Conservation (phyloP, 208 protist species). For the Tritrichomonas musculus region DNA sequence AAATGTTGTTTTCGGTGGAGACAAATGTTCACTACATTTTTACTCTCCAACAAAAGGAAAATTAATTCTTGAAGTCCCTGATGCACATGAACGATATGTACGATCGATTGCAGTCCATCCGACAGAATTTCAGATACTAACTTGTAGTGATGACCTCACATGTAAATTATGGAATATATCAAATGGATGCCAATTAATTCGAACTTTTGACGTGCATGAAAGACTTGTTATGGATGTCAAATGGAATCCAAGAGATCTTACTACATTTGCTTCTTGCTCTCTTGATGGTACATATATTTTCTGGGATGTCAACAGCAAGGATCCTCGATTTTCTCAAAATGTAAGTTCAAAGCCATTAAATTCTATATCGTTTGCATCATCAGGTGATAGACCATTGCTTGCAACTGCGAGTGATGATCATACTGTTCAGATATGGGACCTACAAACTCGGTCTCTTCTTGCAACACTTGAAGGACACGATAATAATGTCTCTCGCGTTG, state of each 20-base stretch:
- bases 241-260: slow-evolving; percentile 94
- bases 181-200: slow-evolving; percentile 72
- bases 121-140: slow-evolving; percentile 79
- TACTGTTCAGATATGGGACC: slow-evolving; percentile 91
- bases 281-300: slow-evolving; percentile 87
- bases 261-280: slow-evolving; percentile 90
- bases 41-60: slow-evolving; percentile 98
- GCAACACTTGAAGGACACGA: slow-evolving; percentile 86
- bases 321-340: slow-evolving; percentile 88
- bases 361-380: slow-evolving; percentile 86
- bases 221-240: slow-evolving; percentile 92
- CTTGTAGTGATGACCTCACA: slow-evolving; percentile 90
- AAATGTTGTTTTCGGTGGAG: slow-evolving; percentile 34
- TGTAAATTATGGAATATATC: slow-evolving; percentile 97
- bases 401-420: slow-evolving; percentile 79
- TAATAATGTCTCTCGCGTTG: slow-evolving; percentile 82
- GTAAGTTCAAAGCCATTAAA: slow-evolving; percentile 95
- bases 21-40: slow-evolving; percentile 75
- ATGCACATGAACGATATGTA: slow-evolving; percentile 71
- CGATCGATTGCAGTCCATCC: slow-evolving; percentile 90
- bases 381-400: slow-evolving; percentile 91
- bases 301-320: slow-evolving; percentile 47
- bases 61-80: slow-evolving; percentile 76
- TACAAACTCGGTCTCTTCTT: slow-evolving; percentile 88
- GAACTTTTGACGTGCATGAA: slow-evolving; percentile 87